phyloP scores from a whole-genome alignment of 129 eudicot species.

The Oenanthe sinensis region DNA sequence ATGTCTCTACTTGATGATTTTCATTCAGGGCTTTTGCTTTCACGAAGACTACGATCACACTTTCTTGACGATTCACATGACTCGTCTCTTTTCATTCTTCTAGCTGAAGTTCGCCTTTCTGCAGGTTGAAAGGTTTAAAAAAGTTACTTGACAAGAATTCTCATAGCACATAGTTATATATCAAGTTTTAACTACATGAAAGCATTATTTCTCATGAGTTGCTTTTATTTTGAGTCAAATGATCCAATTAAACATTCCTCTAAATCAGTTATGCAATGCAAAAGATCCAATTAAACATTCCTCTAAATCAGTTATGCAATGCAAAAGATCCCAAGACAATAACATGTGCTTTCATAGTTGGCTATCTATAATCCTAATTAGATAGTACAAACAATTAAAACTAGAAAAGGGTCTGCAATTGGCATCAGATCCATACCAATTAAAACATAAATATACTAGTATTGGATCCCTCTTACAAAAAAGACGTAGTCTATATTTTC shows the following conservation, averaged over 20 bases:
- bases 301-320: background rate
- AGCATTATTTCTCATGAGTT: background rate
- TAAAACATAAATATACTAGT: no score
- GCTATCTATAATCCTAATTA: background rate
- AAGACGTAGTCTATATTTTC: background rate
- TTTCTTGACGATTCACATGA: slow-evolving; percentile 55
- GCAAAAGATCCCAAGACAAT: no score
- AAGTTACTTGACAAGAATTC: background rate
- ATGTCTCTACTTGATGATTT: slow-evolving; percentile 44
- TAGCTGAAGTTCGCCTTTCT: slow-evolving; percentile 47
- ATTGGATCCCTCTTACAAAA: background rate
- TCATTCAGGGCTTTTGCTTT: slow-evolving; percentile 55
- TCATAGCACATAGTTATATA: background rate
- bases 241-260: background rate
- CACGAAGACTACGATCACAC: slow-evolving; percentile 48
- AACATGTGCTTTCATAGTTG: no score
- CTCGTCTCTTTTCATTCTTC: slow-evolving; percentile 49
- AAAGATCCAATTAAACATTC: no score
- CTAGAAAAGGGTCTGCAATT: background rate
- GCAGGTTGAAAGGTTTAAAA: slow-evolving; percentile 5
- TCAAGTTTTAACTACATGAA: background rate
- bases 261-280: no score
- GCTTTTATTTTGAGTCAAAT: background rate
- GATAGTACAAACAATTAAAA: background rate
- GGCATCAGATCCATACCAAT: background rate